Evolutionary conservation across 176 grass and related monocot genomes (phyloP).

Genomic region (Chrysopogon serrulatus): DNA sequence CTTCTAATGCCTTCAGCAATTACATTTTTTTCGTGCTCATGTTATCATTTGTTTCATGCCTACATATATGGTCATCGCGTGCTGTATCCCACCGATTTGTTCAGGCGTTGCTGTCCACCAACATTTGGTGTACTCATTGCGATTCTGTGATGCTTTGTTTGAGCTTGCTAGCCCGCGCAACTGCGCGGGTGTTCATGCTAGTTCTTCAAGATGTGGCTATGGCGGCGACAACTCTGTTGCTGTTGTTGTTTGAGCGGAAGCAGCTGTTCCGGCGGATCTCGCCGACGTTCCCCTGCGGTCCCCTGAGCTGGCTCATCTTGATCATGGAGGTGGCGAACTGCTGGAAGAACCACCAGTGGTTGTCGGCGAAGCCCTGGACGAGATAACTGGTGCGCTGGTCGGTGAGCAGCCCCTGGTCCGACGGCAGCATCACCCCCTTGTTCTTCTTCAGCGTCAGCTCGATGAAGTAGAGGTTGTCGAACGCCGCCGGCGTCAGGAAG

Average conservation of each 20-base stretch:
- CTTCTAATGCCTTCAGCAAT: no score
- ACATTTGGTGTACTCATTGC: no score
- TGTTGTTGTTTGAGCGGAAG: conserved; percentile 9
- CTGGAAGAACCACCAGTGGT: conserved; percentile 44
- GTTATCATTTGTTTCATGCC: no score
- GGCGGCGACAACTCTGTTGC: neutral
- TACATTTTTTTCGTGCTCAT: no score
- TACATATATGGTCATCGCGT: no score
- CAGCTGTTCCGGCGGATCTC: conserved; percentile 43
- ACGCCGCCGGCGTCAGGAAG: conserved; percentile 8
- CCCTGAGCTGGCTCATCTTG: conserved; percentile 40
- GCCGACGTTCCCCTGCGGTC: conserved; percentile 17
- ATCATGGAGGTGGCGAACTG: conserved; percentile 43
- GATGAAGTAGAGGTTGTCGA: conserved; percentile 48
- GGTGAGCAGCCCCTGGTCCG: conserved; percentile 26
- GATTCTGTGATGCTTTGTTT: no score
- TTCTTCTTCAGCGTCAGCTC: conserved; percentile 4
- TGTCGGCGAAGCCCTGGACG: conserved; percentile 20
- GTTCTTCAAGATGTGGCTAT: conserved; percentile 10
- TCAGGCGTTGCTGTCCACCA: no score
- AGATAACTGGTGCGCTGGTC: conserved; percentile 15
- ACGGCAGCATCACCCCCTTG: conserved; percentile 28
- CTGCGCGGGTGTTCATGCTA: no score
- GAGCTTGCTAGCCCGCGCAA: no score
- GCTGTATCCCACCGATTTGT: no score